These are phyloP conservation scores for Tardiomyces blankii DNA, from an alignment of 1,139 yeast genomes.

Conservation along the genomic window DNA sequence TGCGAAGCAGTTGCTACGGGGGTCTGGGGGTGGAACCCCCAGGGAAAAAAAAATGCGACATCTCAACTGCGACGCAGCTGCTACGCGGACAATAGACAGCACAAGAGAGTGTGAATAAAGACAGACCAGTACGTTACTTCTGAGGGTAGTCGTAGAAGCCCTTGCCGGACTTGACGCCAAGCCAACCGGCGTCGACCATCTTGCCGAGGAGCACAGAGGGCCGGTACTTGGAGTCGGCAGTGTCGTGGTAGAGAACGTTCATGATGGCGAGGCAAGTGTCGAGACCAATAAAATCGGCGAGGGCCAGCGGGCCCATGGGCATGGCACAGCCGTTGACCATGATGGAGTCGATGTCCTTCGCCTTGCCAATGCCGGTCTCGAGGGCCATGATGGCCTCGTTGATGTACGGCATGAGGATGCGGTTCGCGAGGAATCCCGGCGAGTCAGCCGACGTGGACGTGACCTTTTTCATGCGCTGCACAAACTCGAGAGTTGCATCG, in stretches of 20 bases:
- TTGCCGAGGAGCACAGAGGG: conserved; percentile 29
- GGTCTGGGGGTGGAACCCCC: no score
- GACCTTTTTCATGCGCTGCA: conserved; percentile 27
- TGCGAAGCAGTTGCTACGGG: no score
- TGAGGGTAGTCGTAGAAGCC: conserved; percentile 31
- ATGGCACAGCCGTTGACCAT: conserved; percentile 36
- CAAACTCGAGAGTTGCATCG: conserved; percentile 23
- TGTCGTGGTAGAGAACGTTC: conserved; percentile 31
- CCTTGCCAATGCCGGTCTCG: conserved; percentile 32
- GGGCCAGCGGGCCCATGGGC: conserved; percentile 37
- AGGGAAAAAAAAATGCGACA: no score
- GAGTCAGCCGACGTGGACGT: conserved; percentile 29
- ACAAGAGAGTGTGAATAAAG: no score
- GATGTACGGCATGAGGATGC: conserved; percentile 33
- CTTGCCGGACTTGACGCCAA: conserved; percentile 31
- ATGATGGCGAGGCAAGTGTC: conserved; percentile 34
- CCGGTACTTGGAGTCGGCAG: conserved; percentile 33
- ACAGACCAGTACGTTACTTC: not conserved
- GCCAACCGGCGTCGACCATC: conserved; percentile 35
- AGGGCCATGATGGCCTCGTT: conserved; percentile 32
- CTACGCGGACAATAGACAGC: no score
- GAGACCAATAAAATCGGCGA: conserved; percentile 35
- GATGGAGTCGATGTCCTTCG: conserved; percentile 33
- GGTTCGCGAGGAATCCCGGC: conserved; percentile 35
- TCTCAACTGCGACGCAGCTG: no score